These are phyloP conservation scores for Zea mays DNA, from an alignment of 176 grass and related monocot genomes.

Conservation along the genomic window DNA sequence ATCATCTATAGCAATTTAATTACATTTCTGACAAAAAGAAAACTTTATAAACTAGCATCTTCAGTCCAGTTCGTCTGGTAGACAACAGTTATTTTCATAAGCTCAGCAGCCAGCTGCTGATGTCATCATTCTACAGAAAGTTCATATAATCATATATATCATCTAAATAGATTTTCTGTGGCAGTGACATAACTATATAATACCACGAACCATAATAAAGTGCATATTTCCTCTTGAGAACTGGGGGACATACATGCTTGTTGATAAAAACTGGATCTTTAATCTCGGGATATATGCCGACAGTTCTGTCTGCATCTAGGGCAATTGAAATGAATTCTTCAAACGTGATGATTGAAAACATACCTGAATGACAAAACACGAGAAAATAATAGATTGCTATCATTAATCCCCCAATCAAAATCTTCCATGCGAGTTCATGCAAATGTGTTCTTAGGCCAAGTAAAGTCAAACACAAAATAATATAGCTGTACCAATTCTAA, in stretches of 20 bases:
- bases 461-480: background rate
- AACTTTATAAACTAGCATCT: background rate
- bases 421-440: background rate
- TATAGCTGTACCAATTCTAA: background rate
- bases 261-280: conserved; percentile 98
- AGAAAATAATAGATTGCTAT: conserved; percentile 16
- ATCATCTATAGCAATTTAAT: background rate
- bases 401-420: conserved; percentile 21
- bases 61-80: background rate
- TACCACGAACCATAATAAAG: conserved; percentile 5
- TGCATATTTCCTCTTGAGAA: conserved; percentile 5
- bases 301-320: conserved; percentile 73
- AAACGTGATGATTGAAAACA: conserved; percentile 87
- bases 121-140: conserved; percentile 9
- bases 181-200: conserved; percentile 15
- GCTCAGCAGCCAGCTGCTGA: background rate
- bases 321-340: conserved; percentile 93
- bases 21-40: background rate
- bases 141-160: background rate
- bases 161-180: background rate
- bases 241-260: conserved; percentile 66
- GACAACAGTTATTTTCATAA: conserved; percentile 14
- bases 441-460: conserved; percentile 22
- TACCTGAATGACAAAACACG: conserved; percentile 38
- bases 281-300: conserved; percentile 95